Evolutionary conservation across 2,329 filamentous ascomycete genomes (phyloP), one percentile per base, ranked within the genome.

Genomic region (Coniochaeta sp.): DNA sequence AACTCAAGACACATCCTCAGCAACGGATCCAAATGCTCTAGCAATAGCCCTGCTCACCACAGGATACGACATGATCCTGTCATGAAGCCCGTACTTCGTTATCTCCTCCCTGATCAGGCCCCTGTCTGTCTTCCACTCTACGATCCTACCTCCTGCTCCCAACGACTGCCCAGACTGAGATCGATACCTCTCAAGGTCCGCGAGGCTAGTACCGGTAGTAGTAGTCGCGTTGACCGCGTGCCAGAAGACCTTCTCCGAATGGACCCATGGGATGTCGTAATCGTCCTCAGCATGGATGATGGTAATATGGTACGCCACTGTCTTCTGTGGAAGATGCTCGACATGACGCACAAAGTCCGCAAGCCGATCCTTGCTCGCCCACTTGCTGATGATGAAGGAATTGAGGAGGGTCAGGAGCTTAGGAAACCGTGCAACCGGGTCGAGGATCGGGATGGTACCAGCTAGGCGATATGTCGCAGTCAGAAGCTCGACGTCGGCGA

Each of bases 31-130:
- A 62, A 85, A 81, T 0, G 77, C 77, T 8, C 75, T 72, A 65
- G 78, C 73, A 9, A 85, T 73, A 1, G 82, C 82, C 61, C 81
- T 66, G 44, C 77, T 80, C 0, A 84, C 75, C 5, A 82, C 72
- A 0, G 81, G 81, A 67, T 84, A 81, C 4, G 78, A 78, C 83
- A 86, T 85, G 57, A 84, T 77, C 36, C 77, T 74, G 69, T 86
- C 83, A 60, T 86, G 83, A 17, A 84, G 67, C 0, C 83, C 83
- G 64, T 79, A 78, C 67, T 81, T 82, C 6, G 82, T 61, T 7
- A 86, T 80, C 58, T 84, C 76, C 65, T 84, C 77, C 58, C 79
- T 71, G n/a, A 86, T 73, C 0, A 79, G 59, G 1, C 83, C 83
- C 34, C 74, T 73, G 11, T 69, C 62, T 0, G 78, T 80, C 54